Evolutionary conservation across 176 grass and related monocot genomes (phyloP).

Genomic region (Carex cristatella): DNA sequence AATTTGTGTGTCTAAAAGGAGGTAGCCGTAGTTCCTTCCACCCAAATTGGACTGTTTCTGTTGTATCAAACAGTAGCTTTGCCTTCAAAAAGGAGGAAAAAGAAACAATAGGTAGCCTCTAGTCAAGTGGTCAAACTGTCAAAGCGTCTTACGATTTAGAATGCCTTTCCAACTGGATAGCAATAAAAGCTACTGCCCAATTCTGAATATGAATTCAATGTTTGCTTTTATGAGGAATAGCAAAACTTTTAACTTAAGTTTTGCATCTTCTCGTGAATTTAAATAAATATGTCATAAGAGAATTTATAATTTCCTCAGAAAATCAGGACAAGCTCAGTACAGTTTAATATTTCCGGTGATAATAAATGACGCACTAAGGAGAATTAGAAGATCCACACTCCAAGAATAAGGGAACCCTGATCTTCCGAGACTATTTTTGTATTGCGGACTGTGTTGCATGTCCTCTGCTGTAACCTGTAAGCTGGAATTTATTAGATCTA

Average conservation of each 20-base stretch:
- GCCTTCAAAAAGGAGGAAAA: not conserved
- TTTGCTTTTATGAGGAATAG: not conserved
- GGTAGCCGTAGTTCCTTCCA: not conserved
- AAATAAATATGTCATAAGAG: not conserved
- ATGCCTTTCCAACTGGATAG: not conserved
- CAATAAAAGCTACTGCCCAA: not conserved
- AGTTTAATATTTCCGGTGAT: not conserved
- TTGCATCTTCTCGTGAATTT: not conserved
- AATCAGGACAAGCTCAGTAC: not conserved
- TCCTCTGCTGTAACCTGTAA: too few species aligned
- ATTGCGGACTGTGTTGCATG: not conserved
- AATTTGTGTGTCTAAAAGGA: not conserved
- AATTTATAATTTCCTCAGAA: not conserved
- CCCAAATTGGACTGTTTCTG: too few species aligned
- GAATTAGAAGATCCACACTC: conserved; percentile 4
- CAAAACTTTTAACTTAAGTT: not conserved
- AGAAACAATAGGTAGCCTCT: not conserved
- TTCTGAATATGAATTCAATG: not conserved
- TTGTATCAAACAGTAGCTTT: not conserved
- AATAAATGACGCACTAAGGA: not conserved
- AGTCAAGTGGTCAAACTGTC: conserved; percentile 2
- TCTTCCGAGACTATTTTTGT: not conserved
- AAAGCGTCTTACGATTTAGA: not conserved
- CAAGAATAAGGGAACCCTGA: not conserved
- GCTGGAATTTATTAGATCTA: too few species aligned